Evolutionary conservation across 192 early-diverging fungal genomes (phyloP).

Genomic region (Linnemannia zychae): DNA sequence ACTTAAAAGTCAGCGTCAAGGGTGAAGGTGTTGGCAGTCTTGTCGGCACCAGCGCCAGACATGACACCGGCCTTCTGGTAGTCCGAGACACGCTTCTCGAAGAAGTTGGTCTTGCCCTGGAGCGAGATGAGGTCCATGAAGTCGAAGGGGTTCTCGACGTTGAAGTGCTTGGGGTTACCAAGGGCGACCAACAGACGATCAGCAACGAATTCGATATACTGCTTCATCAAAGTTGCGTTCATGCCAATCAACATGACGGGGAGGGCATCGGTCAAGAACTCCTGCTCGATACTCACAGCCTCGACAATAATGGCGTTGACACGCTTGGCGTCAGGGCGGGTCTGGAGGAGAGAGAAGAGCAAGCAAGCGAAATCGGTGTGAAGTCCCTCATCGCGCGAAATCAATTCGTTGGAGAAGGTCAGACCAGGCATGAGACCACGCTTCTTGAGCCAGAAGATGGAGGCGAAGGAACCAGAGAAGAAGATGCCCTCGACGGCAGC

Average conservation of each 20-base stretch:
- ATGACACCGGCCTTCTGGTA: conserved; percentile 96
- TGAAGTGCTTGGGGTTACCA: conserved; percentile 88
- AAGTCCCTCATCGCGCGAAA: conserved; percentile 97
- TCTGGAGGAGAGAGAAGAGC: conserved; percentile 85
- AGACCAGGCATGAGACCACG: conserved; percentile 97
- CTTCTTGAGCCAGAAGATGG: conserved; percentile 99
- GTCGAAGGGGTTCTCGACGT: conserved; percentile 94
- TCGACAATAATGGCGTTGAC: conserved; percentile 84
- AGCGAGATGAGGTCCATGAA: conserved; percentile 99
- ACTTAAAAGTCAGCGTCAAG: conserved; percentile 86
- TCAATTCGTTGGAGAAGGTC: conserved; percentile 98
- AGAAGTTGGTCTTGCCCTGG: conserved; percentile 99
- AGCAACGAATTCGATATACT: conserved; percentile 99
- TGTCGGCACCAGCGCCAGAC: conserved; percentile 65
- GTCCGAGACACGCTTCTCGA: conserved; percentile 96
- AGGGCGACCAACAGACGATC: conserved; percentile 94
- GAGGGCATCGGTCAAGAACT: conserved; percentile 94
- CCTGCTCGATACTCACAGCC: conserved; percentile 95
- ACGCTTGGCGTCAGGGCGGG: conserved; percentile 75
- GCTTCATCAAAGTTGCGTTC: conserved; percentile 94
- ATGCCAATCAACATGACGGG: conserved; percentile 96
- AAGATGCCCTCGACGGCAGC: conserved; percentile 99
- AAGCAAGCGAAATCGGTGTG: conserved; percentile 98
- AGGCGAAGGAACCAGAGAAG: conserved; percentile 97
- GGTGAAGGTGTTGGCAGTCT: conserved; percentile 76